Evolutionary conservation across 371 early-diverging fungal species (phyloP).

Genomic region (Conidiobolus incongruus): DNA sequence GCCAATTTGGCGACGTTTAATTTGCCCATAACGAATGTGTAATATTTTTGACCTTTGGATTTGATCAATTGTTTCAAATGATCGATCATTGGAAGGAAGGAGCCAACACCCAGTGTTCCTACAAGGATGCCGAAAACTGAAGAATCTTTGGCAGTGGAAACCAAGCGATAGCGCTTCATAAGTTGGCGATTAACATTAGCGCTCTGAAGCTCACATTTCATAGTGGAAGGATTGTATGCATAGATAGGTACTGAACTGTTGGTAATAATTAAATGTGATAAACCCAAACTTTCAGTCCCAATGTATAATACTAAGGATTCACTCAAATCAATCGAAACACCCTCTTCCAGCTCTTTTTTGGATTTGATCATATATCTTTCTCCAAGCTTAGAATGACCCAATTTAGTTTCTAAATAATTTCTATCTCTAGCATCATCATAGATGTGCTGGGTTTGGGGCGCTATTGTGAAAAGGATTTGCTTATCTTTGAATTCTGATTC

Average conservation of each 20-base stretch:
- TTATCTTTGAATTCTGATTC: no score
- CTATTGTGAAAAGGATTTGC: no score
- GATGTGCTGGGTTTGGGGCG: no score
- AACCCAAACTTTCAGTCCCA: no score
- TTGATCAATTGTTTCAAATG: conserved; percentile 49
- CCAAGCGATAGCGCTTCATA: conserved; percentile 50
- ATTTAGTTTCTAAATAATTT: no score
- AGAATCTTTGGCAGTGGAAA: conserved; percentile 85
- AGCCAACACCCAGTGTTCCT: conserved; percentile 86
- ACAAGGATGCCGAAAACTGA: conserved; percentile 83
- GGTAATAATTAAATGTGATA: no score
- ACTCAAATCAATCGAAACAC: no score
- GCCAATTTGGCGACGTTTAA: conserved; percentile 87
- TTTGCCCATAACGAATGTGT: conserved; percentile 85
- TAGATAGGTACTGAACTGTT: conserved; percentile 10
- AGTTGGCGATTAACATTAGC: conserved; percentile 38
- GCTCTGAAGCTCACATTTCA: conserved; percentile 28
- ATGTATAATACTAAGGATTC: no score
- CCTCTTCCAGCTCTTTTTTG: no score
- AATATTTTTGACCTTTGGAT: conserved; percentile 57
- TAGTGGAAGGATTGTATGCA: conserved; percentile 36
- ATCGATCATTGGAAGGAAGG: conserved; percentile 57
- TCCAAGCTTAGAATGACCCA: no score
- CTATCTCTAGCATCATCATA: no score
- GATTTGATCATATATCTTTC: no score